Base-by-base conservation (phyloP, 305 asterid species). In the Caryopteris hybrid region DNA sequence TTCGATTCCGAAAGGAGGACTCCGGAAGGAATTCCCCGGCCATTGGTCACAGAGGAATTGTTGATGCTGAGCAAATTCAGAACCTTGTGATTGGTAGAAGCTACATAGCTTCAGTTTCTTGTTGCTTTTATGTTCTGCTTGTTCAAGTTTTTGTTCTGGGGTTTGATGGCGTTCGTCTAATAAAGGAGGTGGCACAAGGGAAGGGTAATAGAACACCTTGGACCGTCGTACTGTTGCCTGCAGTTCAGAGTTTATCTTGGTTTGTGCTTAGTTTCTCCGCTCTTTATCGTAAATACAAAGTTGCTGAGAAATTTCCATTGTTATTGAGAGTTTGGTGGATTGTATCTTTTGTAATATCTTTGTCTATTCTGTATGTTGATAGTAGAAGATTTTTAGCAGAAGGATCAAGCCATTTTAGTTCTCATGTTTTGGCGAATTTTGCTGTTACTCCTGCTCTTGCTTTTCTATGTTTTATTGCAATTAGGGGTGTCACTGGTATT, bases 281-380 rank as follows among this genome's bases (percentile, higher is more conserved):
- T 43, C 85, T 90, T 78, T 73, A 88, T 67, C 82, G 91, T 25
- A 87, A 81, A 64, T 79, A 74, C 71, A 85, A 85, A 73, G 78
- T 70, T 51, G 62, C 65, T 39, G 93, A 81, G 75, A 91, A 74
- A 66, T 88, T 85, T 51, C 88, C 89, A 0, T 56, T 84, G 70
- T 65, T 94, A 73, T 68, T 81, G 76, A 91, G 99, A 73, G 75
- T 87, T 60, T 94, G 99, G 99, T 94, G 97, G 99, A 64, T 80
- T 68, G 80, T 83, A n/a, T 88, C 97, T 38, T 91, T 87, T 56
- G 33, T 80, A 10, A 62, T 88, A 53, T 83, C 91, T 70, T 73
- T 87, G 79, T 69, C 76, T 57, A 71, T 82, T 65, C 70, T 86
- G 67, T 94, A 91, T 77, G 83, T 52, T 46, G 99, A 94, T 78